These are phyloP conservation scores for Gaeumannomyces tritici DNA, from an alignment of 2,329 filamentous ascomycete species.

Conservation along the genomic window DNA sequence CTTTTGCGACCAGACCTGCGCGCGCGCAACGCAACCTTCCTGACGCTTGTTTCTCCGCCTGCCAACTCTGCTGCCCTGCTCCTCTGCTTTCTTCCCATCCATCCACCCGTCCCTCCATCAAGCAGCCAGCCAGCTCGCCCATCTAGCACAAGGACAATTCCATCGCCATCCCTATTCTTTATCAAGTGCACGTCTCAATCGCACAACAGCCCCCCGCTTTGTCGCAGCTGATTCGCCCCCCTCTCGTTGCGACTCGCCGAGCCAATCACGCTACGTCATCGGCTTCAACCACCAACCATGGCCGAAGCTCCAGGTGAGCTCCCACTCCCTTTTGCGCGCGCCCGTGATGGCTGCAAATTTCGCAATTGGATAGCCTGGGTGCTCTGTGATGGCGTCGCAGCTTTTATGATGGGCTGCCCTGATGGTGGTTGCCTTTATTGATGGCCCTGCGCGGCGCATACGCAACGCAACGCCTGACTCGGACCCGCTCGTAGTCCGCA, in stretches of 20 bases:
- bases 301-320: slow-evolving; percentile 8
- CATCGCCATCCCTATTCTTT: not conserved
- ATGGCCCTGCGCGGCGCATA: not conserved
- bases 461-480: not conserved
- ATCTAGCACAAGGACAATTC: not conserved
- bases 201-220: not conserved
- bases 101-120: not conserved
- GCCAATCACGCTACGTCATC: slow-evolving; percentile 11
- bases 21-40: not conserved
- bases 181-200: not conserved
- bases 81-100: not conserved
- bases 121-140: not conserved
- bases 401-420: not conserved
- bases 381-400: not conserved
- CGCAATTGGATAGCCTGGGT: not conserved
- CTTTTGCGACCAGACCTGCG: not conserved
- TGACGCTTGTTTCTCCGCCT: not conserved
- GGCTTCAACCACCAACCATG: slow-evolving; percentile 7
- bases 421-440: not conserved
- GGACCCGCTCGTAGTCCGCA: not conserved
- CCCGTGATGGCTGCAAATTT: not conserved
- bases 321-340: not conserved
- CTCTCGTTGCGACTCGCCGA: not conserved
- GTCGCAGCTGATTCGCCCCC: not conserved
- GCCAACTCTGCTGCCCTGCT: not conserved